Evolutionary conservation across 305 asterid species (phyloP).

Genomic region (Fraxinus floribunda): DNA sequence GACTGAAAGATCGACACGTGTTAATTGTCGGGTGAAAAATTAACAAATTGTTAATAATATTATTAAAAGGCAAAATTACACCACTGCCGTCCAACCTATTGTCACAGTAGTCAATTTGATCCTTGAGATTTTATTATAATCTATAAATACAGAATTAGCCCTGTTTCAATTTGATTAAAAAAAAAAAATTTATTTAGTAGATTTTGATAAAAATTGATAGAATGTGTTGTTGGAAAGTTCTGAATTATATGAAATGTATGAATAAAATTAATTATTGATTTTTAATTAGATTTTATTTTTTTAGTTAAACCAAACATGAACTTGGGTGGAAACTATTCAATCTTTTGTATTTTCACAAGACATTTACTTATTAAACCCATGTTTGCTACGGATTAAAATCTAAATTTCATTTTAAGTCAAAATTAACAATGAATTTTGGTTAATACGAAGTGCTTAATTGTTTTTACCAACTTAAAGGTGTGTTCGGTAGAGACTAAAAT

Average conservation of each 20-base stretch:
- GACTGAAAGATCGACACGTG: constrained; percentile 38
- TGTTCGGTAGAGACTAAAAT: too few species aligned
- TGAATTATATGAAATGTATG: background rate
- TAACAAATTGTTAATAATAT: background rate
- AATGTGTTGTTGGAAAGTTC: too few species aligned
- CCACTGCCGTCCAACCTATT: background rate
- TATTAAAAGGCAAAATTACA: background rate
- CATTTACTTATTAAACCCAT: background rate
- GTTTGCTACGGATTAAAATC: background rate
- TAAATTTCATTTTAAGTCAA: too few species aligned
- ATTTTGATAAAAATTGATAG: too few species aligned
- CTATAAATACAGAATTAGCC: background rate
- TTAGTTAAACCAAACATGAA: background rate
- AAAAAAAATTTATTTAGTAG: too few species aligned
- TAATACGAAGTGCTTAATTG: too few species aligned
- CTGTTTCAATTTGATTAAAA: background rate
- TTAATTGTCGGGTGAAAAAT: constrained; percentile 35
- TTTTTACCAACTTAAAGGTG: too few species aligned
- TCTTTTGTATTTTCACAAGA: too few species aligned
- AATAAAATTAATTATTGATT: too few species aligned
- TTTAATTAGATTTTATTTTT: background rate
- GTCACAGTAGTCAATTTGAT: background rate
- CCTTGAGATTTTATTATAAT: background rate
- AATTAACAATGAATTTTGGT: too few species aligned
- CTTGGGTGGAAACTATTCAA: background rate